These are phyloP conservation scores for Rugosomyces carneus DNA, from an alignment of 1,284 basidiomycete species.

Conservation along the genomic window DNA sequence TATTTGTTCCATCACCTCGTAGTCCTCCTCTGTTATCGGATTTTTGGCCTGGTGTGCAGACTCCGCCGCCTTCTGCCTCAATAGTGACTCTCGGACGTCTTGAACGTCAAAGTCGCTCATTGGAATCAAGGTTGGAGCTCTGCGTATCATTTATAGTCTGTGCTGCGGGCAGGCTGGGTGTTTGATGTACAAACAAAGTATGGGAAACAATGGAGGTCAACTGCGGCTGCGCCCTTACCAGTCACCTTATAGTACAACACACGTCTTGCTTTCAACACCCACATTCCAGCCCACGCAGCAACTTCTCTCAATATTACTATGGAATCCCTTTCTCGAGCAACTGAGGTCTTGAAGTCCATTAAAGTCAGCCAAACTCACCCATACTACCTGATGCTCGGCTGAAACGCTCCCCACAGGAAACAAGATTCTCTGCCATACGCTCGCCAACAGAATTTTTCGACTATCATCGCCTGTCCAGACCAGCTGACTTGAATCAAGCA, in stretches of 20 bases:
- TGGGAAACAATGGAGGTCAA: constrained; percentile 7
- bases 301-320: constrained; percentile 30
- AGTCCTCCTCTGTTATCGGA: constrained; percentile 33
- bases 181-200: constrained; percentile 9
- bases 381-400: neutral
- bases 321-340: constrained; percentile 56
- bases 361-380: constrained; percentile 41
- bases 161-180: neutral
- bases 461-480: constrained; percentile 80
- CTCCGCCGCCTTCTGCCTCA: constrained; percentile 45
- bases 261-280: constrained; percentile 11
- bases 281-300: neutral
- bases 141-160: constrained; percentile 55
- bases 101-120: constrained; percentile 72
- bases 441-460: constrained; percentile 86
- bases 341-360: constrained; percentile 68
- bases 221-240: constrained; percentile 19
- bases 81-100: constrained; percentile 59
- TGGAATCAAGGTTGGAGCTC: constrained; percentile 65
- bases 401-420: constrained; percentile 45
- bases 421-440: constrained; percentile 77
- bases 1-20: constrained; percentile 34
- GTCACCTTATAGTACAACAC: constrained; percentile 8
- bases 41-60: constrained; percentile 34
- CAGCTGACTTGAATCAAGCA: constrained; percentile 65